These are phyloP conservation scores for Cnidoscolus chayamansa DNA, from an alignment of 441 rosid genomes.

Conservation along the genomic window DNA sequence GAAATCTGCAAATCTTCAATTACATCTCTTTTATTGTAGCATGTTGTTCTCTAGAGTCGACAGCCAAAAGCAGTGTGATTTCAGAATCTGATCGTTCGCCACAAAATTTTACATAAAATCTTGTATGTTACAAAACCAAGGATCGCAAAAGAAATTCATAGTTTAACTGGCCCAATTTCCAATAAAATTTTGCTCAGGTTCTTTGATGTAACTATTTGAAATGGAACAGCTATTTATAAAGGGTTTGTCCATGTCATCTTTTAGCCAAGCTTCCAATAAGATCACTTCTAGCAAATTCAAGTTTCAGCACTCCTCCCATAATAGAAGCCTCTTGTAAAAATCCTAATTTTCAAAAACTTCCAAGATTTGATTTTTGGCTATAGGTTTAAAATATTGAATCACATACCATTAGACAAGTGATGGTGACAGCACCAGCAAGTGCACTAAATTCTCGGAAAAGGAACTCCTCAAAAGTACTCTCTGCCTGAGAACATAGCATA, in stretches of 20 bases:
- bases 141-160: not conserved
- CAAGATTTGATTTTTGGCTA: no score
- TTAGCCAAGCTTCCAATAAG: not conserved
- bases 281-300: not conserved
- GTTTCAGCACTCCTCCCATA: not conserved
- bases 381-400: slow-evolving; percentile 9
- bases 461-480: slow-evolving; percentile 56
- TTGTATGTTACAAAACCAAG: not conserved
- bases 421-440: slow-evolving; percentile 75
- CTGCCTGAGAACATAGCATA: slow-evolving; percentile 38
- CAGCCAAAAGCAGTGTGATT: not conserved
- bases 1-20: not conserved
- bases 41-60: not conserved
- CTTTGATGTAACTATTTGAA: not conserved
- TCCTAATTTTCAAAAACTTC: not conserved
- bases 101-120: not conserved
- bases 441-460: slow-evolving; percentile 67
- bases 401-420: slow-evolving; percentile 89
- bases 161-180: not conserved
- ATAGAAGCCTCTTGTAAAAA: not conserved
- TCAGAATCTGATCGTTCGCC: not conserved
- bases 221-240: no score
- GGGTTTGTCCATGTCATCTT: no score
- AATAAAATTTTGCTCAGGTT: not conserved
- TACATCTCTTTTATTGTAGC: not conserved